Evolutionary conservation across 2,329 filamentous ascomycete species (phyloP), one percentile per base, ranked within the genome.

Genomic region (Verruconis gallopava): DNA sequence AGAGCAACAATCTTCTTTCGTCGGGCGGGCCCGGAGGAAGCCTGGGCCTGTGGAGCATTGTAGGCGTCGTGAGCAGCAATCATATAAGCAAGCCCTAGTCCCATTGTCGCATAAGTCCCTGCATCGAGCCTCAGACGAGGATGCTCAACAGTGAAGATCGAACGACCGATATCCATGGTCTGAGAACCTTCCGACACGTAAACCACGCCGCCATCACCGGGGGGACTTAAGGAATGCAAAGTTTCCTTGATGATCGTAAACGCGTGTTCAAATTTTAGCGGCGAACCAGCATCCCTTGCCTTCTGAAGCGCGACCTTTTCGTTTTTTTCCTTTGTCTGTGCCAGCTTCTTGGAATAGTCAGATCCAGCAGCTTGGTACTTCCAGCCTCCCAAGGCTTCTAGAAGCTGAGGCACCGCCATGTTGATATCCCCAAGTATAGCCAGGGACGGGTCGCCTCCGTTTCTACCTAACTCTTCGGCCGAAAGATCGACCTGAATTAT

Each of bases 161-260:
- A 68, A 15, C 72, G 67, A 2, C 69, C 72, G 41, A 75, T 74
- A 48, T 76, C 73, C 73, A 75, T 77, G 4, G 72, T 73, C 50
- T 75, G 75, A 5, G 72, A 70, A 4, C 72, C 72, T 56, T 76
- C 71, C 1, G 69, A 72, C 25, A 75, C 59, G 46, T 75, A 75
- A 17, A 75, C 66, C 18, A 74, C 63, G 34, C 62, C 55, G 17
- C 66, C 69, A 11, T 67, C 54, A 32, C 62, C 58, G 1, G 61
- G 62, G 11, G 61, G 66, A 0, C 62, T 69, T 21, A 69, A 50
- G 3, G 47, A 50, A 47, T 73, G 63, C 5, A 76, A 56, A 2
- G 63, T 64, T 3, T 56, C 51, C 47, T 68, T 72, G 50, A 76
- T 72, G 37, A 71, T 56, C 37, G 68, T 61, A 51, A 72, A 75